Evolutionary conservation across 805 yeast species (phyloP).

Genomic region (Lipomyces yamadae): DNA sequence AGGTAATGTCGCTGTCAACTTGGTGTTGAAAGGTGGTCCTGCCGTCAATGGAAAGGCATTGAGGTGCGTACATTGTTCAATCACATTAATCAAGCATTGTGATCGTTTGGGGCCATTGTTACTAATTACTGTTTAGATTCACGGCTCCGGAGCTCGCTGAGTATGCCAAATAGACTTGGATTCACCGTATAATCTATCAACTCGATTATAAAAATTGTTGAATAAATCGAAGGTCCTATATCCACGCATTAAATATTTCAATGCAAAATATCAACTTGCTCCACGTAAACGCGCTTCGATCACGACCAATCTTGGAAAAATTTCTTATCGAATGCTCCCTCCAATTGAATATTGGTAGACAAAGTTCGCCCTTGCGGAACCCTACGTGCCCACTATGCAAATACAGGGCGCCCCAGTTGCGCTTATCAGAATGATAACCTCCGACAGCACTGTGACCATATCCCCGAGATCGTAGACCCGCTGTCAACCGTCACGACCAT

Average conservation of each 20-base stretch:
- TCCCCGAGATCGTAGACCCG: no score
- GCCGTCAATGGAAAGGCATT: constrained; percentile 70
- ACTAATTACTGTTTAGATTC: constrained; percentile 13
- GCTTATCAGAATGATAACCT: neutral
- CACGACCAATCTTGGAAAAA: neutral
- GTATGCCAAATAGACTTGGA: constrained; percentile 11
- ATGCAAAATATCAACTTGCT: neutral
- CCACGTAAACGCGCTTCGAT: no score
- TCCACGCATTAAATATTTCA: neutral
- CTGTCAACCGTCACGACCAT: no score
- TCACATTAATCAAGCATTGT: constrained; percentile 38
- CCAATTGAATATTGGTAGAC: neutral
- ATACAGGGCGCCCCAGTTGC: neutral
- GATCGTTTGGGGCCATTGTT: constrained; percentile 40
- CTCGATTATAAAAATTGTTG: no score
- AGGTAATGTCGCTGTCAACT: constrained; percentile 67
- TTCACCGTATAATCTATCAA: no score
- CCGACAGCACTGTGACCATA: no score
- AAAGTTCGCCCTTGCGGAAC: neutral
- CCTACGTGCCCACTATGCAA: neutral
- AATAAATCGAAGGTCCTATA: no score
- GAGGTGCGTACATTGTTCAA: constrained; percentile 50
- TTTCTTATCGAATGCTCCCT: neutral
- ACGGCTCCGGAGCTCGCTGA: constrained; percentile 27
- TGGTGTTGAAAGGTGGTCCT: constrained; percentile 66